phyloP scores from a whole-genome alignment of 257 asterid species.

The Ilex aquifolium region DNA sequence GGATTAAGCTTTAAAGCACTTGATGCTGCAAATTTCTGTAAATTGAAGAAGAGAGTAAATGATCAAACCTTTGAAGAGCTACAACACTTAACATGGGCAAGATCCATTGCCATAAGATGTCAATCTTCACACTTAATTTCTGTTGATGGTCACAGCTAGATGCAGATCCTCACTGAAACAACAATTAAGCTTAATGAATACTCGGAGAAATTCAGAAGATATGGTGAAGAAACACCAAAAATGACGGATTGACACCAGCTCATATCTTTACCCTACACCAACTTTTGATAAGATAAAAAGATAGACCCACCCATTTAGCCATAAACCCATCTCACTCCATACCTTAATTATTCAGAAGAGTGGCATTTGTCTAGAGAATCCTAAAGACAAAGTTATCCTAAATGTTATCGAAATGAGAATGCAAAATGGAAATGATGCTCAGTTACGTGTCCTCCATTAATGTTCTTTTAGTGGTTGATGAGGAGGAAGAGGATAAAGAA shows the following conservation, averaged over 20 bases:
- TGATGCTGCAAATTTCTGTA: background rate
- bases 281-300: conserved; percentile 14
- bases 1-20: no score
- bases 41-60: conserved; percentile 7
- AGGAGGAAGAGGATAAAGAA: conserved; percentile 1
- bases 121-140: conserved; percentile 13
- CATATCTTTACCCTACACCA: conserved; percentile 24
- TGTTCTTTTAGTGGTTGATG: conserved; percentile 5
- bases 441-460: conserved; percentile 8
- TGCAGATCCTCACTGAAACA: conserved; percentile 30
- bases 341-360: conserved; percentile 18
- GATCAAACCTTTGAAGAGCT: conserved; percentile 49
- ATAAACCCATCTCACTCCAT: conserved; percentile 22
- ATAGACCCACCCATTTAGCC: conserved; percentile 16
- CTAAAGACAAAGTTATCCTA: conserved; percentile 2
- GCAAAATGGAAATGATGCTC: conserved; percentile 9
- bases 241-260: conserved; percentile 23
- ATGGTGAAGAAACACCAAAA: conserved; percentile 13
- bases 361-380: conserved; percentile 14
- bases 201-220: background rate
- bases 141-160: conserved; percentile 12
- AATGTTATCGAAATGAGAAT: conserved; percentile 6
- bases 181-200: background rate
- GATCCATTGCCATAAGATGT: conserved; percentile 46
- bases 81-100: conserved; percentile 62